Evolutionary conservation across 1,284 basidiomycete species (phyloP).

Genomic region (Heterobasidion occidentale): DNA sequence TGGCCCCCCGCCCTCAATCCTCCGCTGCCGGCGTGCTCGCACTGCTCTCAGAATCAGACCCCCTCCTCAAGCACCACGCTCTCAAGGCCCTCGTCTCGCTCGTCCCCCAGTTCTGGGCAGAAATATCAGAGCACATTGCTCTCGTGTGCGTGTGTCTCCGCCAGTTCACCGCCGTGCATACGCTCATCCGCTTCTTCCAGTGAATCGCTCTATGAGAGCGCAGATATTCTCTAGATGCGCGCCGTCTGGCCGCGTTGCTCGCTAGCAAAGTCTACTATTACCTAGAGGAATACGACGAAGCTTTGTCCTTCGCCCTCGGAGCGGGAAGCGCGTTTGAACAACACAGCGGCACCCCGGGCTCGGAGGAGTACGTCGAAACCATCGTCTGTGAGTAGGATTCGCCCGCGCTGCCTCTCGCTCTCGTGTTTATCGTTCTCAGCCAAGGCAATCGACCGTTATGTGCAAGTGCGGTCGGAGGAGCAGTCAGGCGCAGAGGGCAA

Average conservation of each 20-base stretch:
- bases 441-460: conserved; percentile 91
- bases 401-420: not conserved
- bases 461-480: conserved; percentile 50
- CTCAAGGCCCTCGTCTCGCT: conserved; percentile 75
- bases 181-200: conserved; percentile 33
- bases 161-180: conserved; percentile 1
- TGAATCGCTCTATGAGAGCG: conserved; percentile 83
- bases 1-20: conserved; percentile 64
- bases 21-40: conserved; percentile 87
- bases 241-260: conserved; percentile 79
- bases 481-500: conserved; percentile 37
- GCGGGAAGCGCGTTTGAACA: conserved; percentile 82
- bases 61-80: conserved; percentile 84
- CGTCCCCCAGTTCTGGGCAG: conserved; percentile 93
- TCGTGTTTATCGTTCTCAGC: conserved; percentile 37
- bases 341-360: conserved; percentile 52
- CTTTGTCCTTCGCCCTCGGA: conserved; percentile 85
- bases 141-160: conserved; percentile 59
- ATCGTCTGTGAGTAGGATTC: conserved; percentile 70
- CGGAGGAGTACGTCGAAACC: conserved; percentile 89
- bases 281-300: conserved; percentile 89
- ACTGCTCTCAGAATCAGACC: conserved; percentile 81
- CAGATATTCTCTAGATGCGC: conserved; percentile 66
- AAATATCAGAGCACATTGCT: conserved; percentile 91
- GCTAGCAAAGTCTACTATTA: conserved; percentile 96